phyloP scores from a whole-genome alignment of 768 basidiomycete species.

The Heimioporus sp. region DNA sequence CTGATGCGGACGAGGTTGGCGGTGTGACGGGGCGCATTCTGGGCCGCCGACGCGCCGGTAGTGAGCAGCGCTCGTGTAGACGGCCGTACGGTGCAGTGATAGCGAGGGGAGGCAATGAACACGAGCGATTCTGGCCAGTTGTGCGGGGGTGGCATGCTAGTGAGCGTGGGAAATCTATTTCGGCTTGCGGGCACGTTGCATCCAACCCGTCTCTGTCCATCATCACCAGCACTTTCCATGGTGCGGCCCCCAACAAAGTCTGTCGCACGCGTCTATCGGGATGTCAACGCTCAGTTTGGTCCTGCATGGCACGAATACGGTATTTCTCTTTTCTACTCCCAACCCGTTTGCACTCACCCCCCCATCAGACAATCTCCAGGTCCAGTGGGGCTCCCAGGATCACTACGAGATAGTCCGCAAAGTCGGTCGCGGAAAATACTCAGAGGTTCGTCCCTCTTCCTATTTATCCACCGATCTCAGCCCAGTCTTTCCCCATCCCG shows the following conservation, averaged over 20 bases:
- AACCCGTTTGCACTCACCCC: conserved; percentile 12
- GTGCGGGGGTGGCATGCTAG: conserved; percentile 20
- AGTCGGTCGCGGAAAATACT: conserved; percentile 94
- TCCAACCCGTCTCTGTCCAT: conserved; percentile 6
- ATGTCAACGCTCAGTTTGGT: conserved; percentile 86
- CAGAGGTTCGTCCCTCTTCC: conserved; percentile 58
- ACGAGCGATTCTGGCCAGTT: conserved; percentile 53
- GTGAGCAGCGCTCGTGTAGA: conserved; percentile 40
- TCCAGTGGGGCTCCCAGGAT: conserved; percentile 97
- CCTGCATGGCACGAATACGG: conserved; percentile 97
- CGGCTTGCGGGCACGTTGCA: conserved; percentile 14
- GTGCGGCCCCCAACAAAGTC: conserved; percentile 73
- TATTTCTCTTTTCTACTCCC: conserved; percentile 33
- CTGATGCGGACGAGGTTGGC: conserved; percentile 51
- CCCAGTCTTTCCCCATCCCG: not conserved
- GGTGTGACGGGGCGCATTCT: not conserved
- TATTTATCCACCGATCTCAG: conserved; percentile 13
- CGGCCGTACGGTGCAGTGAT: conserved; percentile 57
- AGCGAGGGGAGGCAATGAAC: conserved; percentile 51
- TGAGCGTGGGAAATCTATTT: conserved; percentile 28
- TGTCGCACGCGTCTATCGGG: conserved; percentile 81
- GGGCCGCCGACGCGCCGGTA: conserved; percentile 10
- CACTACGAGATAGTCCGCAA: conserved; percentile 98
- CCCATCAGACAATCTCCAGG: conserved; percentile 82
- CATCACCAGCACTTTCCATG: conserved; percentile 42